Evolutionary conservation across 2,329 filamentous ascomycete genomes (phyloP).

Genomic region (Ophiocordyceps sinensis): DNA sequence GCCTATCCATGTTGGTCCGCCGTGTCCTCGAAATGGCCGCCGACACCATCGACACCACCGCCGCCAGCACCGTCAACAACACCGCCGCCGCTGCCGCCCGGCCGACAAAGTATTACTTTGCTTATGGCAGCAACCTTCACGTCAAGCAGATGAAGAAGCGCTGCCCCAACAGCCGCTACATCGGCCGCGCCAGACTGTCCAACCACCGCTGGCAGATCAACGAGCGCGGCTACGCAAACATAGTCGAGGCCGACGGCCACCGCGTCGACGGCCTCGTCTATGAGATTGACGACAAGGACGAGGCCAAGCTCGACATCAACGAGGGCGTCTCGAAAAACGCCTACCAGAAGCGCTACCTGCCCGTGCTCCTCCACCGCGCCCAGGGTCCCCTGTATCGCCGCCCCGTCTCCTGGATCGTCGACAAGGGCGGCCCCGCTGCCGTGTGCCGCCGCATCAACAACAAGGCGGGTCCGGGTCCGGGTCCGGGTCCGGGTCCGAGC

Average conservation of each 20-base stretch:
- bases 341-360: constrained; percentile 21
- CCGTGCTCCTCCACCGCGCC: constrained; percentile 18
- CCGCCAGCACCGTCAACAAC: background rate
- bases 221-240: constrained; percentile 30
- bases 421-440: constrained; percentile 17
- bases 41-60: background rate
- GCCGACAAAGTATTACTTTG: constrained; percentile 25
- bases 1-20: too few relatives aligned
- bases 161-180: constrained; percentile 25
- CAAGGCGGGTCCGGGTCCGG: too few relatives aligned
- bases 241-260: constrained; percentile 17
- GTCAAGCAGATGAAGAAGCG: constrained; percentile 28
- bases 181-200: constrained; percentile 23
- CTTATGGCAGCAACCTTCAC: constrained; percentile 31
- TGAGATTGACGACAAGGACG: constrained; percentile 21
- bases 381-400: constrained; percentile 19
- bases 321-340: constrained; percentile 25
- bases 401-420: constrained; percentile 22
- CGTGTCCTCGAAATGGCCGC: constrained; percentile 7
- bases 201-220: constrained; percentile 31
- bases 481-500: too few relatives aligned
- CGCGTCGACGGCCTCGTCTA: constrained; percentile 28
- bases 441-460: constrained; percentile 10
- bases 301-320: constrained; percentile 22
- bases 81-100: constrained; percentile 5